Conservation (phyloP, 768 basidiomycete genomes). For the Tricholomella constricta region DNA sequence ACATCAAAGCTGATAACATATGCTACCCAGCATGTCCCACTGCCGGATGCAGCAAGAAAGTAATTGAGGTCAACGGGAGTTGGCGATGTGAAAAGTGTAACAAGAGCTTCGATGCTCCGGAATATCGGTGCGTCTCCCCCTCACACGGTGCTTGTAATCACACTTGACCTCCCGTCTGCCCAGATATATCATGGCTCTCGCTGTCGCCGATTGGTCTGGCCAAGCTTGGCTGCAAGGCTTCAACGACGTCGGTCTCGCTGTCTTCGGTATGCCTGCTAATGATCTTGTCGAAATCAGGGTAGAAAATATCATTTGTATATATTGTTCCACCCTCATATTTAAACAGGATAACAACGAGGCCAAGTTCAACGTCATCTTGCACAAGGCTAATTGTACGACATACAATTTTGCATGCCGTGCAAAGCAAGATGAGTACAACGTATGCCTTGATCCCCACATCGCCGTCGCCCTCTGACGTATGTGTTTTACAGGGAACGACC, state of each 20-base stretch:
- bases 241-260: slow-evolving; percentile 80
- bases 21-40: slow-evolving; percentile 89
- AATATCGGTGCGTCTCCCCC: slow-evolving; percentile 66
- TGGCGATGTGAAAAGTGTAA: slow-evolving; percentile 97
- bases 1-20: slow-evolving; percentile 81
- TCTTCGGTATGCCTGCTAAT: slow-evolving; percentile 81
- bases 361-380: slow-evolving; percentile 59
- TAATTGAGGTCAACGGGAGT: slow-evolving; percentile 61
- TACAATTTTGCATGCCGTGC: slow-evolving; percentile 88
- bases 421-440: slow-evolving; percentile 84
- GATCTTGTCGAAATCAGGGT: slow-evolving; percentile 79
- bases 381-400: slow-evolving; percentile 63
- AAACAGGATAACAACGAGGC: slow-evolving; percentile 59
- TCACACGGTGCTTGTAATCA: neutral
- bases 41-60: slow-evolving; percentile 87
- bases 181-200: slow-evolving; percentile 83
- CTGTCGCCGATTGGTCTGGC: slow-evolving; percentile 86
- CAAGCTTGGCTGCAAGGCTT: slow-evolving; percentile 95
- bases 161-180: slow-evolving; percentile 4
- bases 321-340: neutral
- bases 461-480: neutral
- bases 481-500: slow-evolving; percentile 62
- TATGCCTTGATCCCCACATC: slow-evolving; percentile 35
- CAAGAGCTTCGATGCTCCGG: slow-evolving; percentile 64
- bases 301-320: neutral